Percentiles rank a stretch among this genome's conserved stretches.
Conservation (phyloP, 2,329 filamentous ascomycete genomes). For the Capronia americana region DNA sequence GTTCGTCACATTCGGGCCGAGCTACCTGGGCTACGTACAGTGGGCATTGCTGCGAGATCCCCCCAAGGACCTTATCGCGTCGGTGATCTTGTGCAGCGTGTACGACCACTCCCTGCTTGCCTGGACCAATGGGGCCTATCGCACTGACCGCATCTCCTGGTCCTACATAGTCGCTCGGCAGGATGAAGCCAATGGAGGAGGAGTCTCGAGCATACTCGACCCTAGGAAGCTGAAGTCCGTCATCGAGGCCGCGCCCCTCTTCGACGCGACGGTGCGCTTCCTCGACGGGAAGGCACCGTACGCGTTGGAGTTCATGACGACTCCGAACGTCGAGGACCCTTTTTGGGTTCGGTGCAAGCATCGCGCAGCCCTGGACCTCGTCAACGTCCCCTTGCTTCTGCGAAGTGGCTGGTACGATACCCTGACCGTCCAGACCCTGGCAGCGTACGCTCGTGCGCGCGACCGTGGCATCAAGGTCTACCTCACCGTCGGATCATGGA, state of each 20-base stretch:
- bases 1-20: background rate
- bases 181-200: background rate
- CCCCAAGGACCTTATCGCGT: background rate
- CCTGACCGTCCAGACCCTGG: background rate
- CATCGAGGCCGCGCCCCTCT: background rate
- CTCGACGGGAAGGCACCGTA: background rate
- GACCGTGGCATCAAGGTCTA: slow-evolving; percentile 4
- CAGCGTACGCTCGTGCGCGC: background rate
- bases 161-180: background rate
- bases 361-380: slow-evolving; percentile 1
- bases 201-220: background rate
- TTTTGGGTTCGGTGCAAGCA: background rate
- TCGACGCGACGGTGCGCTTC: background rate
- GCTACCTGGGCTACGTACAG: slow-evolving; percentile 3
- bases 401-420: slow-evolving; percentile 6
- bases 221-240: slow-evolving; percentile 1
- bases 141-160: slow-evolving; percentile 1
- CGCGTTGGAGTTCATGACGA: background rate
- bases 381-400: background rate
- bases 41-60: slow-evolving; percentile 3
- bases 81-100: background rate
- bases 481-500: slow-evolving; percentile 6
- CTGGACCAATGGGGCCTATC: background rate
- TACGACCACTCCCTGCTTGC: background rate
- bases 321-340: background rate